Conservation (phyloP, 2,329 filamentous ascomycete genomes). For the Colletotrichum viniferum region DNA sequence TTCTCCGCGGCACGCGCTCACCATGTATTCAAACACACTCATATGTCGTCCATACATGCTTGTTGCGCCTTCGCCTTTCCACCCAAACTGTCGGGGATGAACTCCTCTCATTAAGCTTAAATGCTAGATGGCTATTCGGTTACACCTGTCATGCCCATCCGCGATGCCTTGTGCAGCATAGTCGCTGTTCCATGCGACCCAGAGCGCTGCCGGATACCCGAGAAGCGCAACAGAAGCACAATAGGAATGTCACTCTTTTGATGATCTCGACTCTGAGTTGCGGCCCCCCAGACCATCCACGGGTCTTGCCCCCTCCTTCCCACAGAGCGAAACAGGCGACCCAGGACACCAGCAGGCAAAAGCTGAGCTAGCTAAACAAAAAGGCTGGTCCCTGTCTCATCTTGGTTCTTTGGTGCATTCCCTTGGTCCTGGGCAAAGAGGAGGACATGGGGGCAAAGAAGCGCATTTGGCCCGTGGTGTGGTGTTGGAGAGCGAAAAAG, state of each 20-base stretch:
- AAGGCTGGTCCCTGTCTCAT: background rate
- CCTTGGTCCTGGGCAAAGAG: background rate
- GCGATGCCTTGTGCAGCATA: conserved; percentile 4
- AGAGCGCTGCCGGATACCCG: conserved; percentile 15
- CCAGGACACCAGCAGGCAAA: background rate
- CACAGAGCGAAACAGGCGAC: background rate
- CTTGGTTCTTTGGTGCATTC: background rate
- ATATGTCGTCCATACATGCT: background rate
- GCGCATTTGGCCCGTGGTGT: background rate
- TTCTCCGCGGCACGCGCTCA: conserved; percentile 5
- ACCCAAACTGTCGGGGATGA: background rate
- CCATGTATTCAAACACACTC: background rate
- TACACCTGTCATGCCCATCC: background rate
- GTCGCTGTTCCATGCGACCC: background rate
- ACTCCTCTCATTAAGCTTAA: conserved; percentile 17
- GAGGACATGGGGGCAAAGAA: background rate
- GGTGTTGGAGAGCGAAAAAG: background rate
- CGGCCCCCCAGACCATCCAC: background rate
- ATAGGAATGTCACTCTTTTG: background rate
- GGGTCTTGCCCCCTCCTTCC: background rate
- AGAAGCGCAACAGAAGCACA: background rate
- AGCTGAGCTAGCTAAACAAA: background rate
- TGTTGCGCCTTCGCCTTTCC: background rate
- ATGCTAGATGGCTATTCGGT: background rate
- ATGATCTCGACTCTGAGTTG: background rate